Conservation (phyloP, 2,329 filamentous ascomycete species). For the Penicillium italicum region DNA sequence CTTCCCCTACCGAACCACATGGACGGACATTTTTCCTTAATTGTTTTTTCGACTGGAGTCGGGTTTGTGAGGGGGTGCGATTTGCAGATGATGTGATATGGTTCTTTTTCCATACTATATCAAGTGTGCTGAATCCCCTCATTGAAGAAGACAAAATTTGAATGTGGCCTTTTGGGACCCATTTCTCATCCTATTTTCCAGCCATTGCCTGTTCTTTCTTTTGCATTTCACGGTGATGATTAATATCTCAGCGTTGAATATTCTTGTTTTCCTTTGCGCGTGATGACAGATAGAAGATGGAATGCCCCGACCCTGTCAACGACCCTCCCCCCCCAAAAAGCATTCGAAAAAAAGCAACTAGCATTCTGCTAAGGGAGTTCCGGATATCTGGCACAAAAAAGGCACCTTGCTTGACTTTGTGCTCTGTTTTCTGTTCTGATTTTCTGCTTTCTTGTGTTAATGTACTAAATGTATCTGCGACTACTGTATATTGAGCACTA, state of each 20-base stretch:
- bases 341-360: conserved; percentile 53
- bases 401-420: conserved; percentile 34
- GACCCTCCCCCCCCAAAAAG: conserved; percentile 53
- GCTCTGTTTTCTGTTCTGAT: conserved; percentile 30
- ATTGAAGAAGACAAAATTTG: conserved; percentile 30
- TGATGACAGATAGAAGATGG: conserved; percentile 49
- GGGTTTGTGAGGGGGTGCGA: conserved; percentile 2
- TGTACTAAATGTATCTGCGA: conserved; percentile 26
- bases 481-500: conserved; percentile 32
- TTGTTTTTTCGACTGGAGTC: conserved; percentile 7
- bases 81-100: conserved; percentile 23
- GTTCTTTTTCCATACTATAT: conserved; percentile 17
- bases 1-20: conserved; percentile 7
- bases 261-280: conserved; percentile 10
- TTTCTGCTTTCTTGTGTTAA: conserved; percentile 38
- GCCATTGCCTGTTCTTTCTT: conserved; percentile 26
- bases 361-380: conserved; percentile 57
- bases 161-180: conserved; percentile 32
- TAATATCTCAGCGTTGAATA: conserved; percentile 18
- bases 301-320: conserved; percentile 41
- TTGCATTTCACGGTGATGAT: conserved; percentile 20
- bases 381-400: conserved; percentile 74
- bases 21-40: conserved; percentile 5
- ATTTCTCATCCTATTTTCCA: conserved; percentile 21
- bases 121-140: conserved; percentile 10